phyloP scores from a whole-genome alignment of 2,329 filamentous ascomycete genomes.

The Talaromyces sp. region DNA sequence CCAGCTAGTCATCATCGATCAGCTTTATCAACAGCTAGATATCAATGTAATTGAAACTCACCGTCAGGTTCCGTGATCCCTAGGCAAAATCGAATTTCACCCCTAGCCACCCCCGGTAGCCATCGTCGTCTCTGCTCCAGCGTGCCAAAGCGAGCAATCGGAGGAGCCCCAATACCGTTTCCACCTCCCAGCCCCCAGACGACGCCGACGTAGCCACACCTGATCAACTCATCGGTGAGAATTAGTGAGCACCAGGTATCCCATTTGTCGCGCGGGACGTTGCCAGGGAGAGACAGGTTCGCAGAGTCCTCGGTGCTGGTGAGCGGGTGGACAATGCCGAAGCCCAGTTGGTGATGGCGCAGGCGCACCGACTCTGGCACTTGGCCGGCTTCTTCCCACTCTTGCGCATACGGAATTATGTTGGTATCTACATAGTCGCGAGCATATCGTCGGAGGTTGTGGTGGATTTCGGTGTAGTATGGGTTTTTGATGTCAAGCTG shows the following conservation, averaged over 20 bases:
- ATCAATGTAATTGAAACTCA: conserved; percentile 19
- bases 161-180: conserved; percentile 60
- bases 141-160: conserved; percentile 60
- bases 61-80: conserved; percentile 62
- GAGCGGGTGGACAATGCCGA: conserved; percentile 31
- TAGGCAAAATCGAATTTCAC: conserved; percentile 58
- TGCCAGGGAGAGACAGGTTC: conserved; percentile 39
- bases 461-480: conserved; percentile 62
- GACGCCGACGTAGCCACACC: conserved; percentile 56
- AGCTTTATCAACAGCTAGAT: not conserved
- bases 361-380: conserved; percentile 43
- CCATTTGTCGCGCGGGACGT: conserved; percentile 46
- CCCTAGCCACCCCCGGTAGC: conserved; percentile 56
- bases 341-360: conserved; percentile 37
- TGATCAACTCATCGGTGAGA: conserved; percentile 51
- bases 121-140: conserved; percentile 55
- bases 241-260: conserved; percentile 57
- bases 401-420: conserved; percentile 54
- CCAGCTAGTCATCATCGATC: conserved; percentile 37
- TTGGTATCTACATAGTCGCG: conserved; percentile 57
- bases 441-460: conserved; percentile 52
- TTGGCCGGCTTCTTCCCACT: conserved; percentile 59
- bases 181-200: conserved; percentile 56
- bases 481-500: conserved; percentile 42
- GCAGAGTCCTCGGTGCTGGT: conserved; percentile 36